A percentile compares a stretch with the other conserved stretches of the same genome.
Conservation (phyloP, 139 green algal genomes). For the Spirogloea muscicola region DNA sequence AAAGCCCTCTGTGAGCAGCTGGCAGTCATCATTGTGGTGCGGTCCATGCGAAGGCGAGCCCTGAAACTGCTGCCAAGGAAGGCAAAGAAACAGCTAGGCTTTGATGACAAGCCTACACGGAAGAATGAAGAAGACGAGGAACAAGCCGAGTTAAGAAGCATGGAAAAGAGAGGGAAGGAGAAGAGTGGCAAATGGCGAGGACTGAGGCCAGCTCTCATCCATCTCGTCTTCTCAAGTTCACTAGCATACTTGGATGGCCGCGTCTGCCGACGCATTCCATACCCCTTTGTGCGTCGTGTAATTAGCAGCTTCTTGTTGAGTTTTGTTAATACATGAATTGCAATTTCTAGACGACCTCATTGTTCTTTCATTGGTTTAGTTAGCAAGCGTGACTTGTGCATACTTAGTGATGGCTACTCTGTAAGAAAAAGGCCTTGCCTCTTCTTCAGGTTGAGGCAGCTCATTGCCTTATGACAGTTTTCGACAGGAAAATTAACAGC, state of each 20-base stretch:
- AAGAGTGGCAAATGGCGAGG: not conserved
- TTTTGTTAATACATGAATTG: conserved; percentile 10
- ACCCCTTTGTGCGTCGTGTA: conserved; percentile 24
- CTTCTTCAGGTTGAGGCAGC: too few species aligned
- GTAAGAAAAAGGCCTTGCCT: too few species aligned
- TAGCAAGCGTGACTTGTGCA: too few species aligned
- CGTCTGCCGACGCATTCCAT: conserved; percentile 19
- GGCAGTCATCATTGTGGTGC: conserved; percentile 12
- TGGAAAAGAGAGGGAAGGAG: not conserved
- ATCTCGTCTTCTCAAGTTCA: conserved; percentile 19
- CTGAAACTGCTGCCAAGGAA: conserved; percentile 8
- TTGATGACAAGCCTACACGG: not conserved
- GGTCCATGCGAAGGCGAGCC: not conserved
- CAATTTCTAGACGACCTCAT: too few species aligned
- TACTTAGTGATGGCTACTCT: too few species aligned
- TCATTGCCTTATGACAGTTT: too few species aligned
- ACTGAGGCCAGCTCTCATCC: not conserved
- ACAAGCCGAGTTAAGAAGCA: not conserved
- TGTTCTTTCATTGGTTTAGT: too few species aligned
- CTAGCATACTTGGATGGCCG: conserved; percentile 26
- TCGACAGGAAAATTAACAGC: too few species aligned
- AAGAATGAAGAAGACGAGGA: not conserved
- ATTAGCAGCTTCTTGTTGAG: conserved; percentile 28
- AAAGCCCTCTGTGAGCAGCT: conserved; percentile 26
- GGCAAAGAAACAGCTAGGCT: not conserved